Percentiles rank a stretch among this genome's conserved stretches.
These are phyloP conservation scores for Dendrobium catenatum DNA, from an alignment of 106 monocot genomes.

Conservation along the genomic window DNA sequence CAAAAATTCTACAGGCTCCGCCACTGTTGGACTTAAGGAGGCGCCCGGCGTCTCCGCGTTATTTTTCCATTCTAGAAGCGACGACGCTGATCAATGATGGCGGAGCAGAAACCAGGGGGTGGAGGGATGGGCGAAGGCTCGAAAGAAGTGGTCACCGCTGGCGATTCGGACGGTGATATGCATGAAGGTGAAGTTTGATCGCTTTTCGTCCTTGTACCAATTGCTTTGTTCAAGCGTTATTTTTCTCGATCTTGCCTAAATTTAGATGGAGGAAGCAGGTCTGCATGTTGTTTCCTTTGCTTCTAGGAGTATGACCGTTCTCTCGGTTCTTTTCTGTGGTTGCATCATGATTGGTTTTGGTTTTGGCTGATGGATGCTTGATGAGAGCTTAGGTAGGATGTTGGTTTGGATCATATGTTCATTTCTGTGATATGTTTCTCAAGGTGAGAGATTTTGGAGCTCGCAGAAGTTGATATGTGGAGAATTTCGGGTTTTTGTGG, in stretches of 20 bases:
- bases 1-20: too few species aligned
- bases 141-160: background rate
- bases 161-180: background rate
- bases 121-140: background rate
- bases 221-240: background rate
- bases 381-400: background rate
- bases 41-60: background rate
- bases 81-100: background rate
- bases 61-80: background rate
- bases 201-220: background rate
- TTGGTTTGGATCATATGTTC: background rate
- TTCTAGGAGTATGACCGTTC: background rate
- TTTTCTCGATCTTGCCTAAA: background rate
- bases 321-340: background rate
- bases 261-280: background rate
- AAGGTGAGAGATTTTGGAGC: background rate
- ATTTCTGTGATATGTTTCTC: background rate
- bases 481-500: background rate
- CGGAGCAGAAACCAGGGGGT: background rate
- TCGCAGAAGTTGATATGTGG: background rate
- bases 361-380: background rate
- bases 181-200: background rate
- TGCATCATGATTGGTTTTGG: background rate
- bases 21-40: too few species aligned
- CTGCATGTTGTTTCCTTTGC: background rate